Percentiles rank a stretch among this genome's conserved stretches.
phyloP scores from a whole-genome alignment of 805 yeast genomes.

The Hanseniaspora guilliermondii region DNA sequence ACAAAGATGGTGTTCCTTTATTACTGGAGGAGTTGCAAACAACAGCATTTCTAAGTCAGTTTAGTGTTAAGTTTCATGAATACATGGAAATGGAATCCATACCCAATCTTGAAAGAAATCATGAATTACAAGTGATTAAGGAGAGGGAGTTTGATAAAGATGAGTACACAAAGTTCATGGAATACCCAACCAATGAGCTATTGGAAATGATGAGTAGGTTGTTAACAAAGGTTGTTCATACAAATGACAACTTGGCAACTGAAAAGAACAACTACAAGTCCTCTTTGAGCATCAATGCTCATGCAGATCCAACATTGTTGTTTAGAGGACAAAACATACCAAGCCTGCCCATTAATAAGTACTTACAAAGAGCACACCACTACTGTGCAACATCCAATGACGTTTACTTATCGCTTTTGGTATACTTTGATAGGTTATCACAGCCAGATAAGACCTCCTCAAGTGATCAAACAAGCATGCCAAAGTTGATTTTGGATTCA shows the following conservation, averaged over 20 bases:
- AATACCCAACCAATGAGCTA: slow-evolving; percentile 70
- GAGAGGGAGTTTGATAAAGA: slow-evolving; percentile 14
- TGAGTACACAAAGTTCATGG: slow-evolving; percentile 17
- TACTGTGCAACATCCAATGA: slow-evolving; percentile 98
- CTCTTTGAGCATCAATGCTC: slow-evolving; percentile 13
- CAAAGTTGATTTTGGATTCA: slow-evolving; percentile 86
- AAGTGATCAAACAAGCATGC: slow-evolving; percentile 33
- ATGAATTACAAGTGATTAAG: background rate
- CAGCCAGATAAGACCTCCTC: slow-evolving; percentile 29
- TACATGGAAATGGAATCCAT: background rate
- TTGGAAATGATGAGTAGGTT: slow-evolving; percentile 75
- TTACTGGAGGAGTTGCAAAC: slow-evolving; percentile 10
- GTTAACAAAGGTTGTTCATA: slow-evolving; percentile 74
- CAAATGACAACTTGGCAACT: slow-evolving; percentile 65
- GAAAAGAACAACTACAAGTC: background rate
- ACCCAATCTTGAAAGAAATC: slow-evolving; percentile 1
- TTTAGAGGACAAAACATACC: slow-evolving; percentile 95
- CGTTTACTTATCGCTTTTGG: slow-evolving; percentile 77
- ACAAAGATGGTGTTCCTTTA: slow-evolving; percentile 11
- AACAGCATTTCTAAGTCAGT: background rate
- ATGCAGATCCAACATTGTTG: slow-evolving; percentile 53
- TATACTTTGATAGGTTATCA: slow-evolving; percentile 66
- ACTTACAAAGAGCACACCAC: slow-evolving; percentile 77
- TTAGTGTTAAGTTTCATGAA: background rate
- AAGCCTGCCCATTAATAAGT: slow-evolving; percentile 83